Evolutionary conservation across 495 filamentous ascomycete genomes (phyloP).

Genomic region (Rusavskia elegans): DNA sequence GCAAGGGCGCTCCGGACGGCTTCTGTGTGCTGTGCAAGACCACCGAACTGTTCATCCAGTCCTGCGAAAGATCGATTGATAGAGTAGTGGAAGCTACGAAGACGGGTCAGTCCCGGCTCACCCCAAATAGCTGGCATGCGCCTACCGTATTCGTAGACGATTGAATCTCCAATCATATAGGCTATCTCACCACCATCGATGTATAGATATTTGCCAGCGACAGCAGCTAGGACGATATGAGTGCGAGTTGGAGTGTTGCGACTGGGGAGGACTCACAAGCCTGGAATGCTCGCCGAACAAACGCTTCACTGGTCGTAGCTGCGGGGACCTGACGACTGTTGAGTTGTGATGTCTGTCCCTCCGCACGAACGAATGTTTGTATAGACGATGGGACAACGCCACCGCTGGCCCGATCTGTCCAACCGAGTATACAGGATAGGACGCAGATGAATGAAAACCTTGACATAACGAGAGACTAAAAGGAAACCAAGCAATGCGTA

Average conservation of each 20-base stretch:
- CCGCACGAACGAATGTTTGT: too few relatives aligned
- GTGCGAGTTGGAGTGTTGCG: too few relatives aligned
- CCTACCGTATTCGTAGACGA: constrained; percentile 2
- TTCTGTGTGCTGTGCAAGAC: constrained; percentile 3
- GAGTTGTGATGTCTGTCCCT: too few relatives aligned
- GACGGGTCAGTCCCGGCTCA: neutral
- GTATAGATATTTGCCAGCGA: constrained; percentile 8
- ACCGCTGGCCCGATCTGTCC: neutral
- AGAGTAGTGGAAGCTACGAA: constrained; percentile 2
- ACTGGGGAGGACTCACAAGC: constrained; percentile 1
- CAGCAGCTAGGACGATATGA: neutral
- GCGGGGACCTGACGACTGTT: constrained; percentile 3
- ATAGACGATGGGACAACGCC: too few relatives aligned
- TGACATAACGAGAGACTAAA: neutral
- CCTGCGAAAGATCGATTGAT: constrained; percentile 11
- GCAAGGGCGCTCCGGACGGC: neutral
- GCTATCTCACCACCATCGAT: constrained; percentile 10
- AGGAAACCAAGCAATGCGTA: neutral
- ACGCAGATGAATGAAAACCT: neutral
- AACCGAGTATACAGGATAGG: neutral
- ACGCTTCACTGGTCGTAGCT: constrained; percentile 1
- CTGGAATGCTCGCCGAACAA: constrained; percentile 11
- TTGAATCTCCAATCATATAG: constrained; percentile 1
- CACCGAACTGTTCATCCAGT: constrained; percentile 8
- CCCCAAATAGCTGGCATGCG: neutral